These are phyloP conservation scores for Aspergillus sp. DNA, from an alignment of 2,329 filamentous ascomycete genomes.

Conservation along the genomic window DNA sequence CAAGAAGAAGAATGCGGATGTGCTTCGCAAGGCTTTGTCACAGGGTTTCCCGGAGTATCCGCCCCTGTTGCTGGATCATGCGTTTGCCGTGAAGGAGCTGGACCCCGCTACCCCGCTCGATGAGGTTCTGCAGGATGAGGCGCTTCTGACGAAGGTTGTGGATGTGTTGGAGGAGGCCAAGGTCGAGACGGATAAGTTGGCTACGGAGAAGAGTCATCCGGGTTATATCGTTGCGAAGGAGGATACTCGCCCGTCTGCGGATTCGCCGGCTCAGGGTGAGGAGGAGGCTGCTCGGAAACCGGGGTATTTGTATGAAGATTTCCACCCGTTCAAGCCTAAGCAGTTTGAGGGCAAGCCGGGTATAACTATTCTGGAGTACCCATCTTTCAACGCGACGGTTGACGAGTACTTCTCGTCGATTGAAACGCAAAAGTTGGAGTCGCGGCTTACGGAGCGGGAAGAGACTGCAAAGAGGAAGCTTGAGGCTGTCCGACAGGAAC, in stretches of 20 bases:
- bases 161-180: constrained; percentile 70
- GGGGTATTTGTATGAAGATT: constrained; percentile 81
- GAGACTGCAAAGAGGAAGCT: constrained; percentile 79
- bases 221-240: constrained; percentile 86
- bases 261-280: constrained; percentile 43
- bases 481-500: constrained; percentile 79
- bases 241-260: constrained; percentile 37
- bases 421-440: constrained; percentile 89
- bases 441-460: constrained; percentile 78
- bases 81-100: constrained; percentile 68
- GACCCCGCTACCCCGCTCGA: constrained; percentile 68
- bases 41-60: constrained; percentile 86
- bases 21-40: constrained; percentile 76
- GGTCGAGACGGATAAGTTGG: constrained; percentile 68
- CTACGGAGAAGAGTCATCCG: constrained; percentile 63
- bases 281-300: constrained; percentile 30
- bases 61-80: constrained; percentile 84
- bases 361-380: constrained; percentile 71
- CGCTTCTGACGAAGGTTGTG: constrained; percentile 67
- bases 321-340: constrained; percentile 84
- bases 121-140: constrained; percentile 68
- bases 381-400: constrained; percentile 87
- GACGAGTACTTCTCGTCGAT: constrained; percentile 98
- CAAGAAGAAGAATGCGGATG: constrained; percentile 72
- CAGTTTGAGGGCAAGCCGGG: constrained; percentile 72